Evolutionary conservation across 2,329 filamentous ascomycete genomes (phyloP), one percentile per base, ranked within the genome.

Genomic region (Plectosphaerella plurivora): DNA sequence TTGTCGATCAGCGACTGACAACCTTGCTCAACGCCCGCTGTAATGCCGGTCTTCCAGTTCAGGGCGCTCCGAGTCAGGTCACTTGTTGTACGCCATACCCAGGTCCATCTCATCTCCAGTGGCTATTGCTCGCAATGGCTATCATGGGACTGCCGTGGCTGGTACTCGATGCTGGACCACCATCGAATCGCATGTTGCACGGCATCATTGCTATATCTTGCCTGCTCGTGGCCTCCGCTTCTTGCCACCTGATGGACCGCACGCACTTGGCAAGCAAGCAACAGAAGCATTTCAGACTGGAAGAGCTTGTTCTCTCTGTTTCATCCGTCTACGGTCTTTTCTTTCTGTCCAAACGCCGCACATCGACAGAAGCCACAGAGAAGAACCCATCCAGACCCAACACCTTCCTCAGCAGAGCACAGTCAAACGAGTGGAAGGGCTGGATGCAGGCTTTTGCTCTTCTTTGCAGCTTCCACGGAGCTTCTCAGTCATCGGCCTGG

Each of bases 381-480:
- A 18, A 44, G 16, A 20, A 20, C 5, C 41, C 42, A 5, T 15
- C 47, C 11, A 24, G 39, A 5, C 44, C 49, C 5, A 57, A 60
- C 5, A 50, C 49, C 5, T 57, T 57, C 24, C 66, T 86, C 5
- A 73, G 77, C 1, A 73, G 82, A 49, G 71, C 77, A 45, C 80
- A 86, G 57, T 81, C 79, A 0, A 76, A 86, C 55, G 84, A 87
- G 62, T 84, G 82, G 76, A 87, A 86, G 66, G 84, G 84, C 2
- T 79, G 81, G 73, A 83, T 87, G 79, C 82, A 86, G 57, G 71
- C 73, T 14, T 65, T 75, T 16, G 68, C 76, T 46, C 59, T 75
- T 4, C 67, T 82, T 12, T 86, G 83, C 59, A 77, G 83, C 55
- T 86, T 82, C 63, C 79, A 80, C 35, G 74, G 77, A 18, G 55